A percentile compares a stretch with the other conserved stretches of the same genome.
Evolutionary conservation across 2,329 filamentous ascomycete species (phyloP).

Genomic region (Phyllosticta citriasiana): DNA sequence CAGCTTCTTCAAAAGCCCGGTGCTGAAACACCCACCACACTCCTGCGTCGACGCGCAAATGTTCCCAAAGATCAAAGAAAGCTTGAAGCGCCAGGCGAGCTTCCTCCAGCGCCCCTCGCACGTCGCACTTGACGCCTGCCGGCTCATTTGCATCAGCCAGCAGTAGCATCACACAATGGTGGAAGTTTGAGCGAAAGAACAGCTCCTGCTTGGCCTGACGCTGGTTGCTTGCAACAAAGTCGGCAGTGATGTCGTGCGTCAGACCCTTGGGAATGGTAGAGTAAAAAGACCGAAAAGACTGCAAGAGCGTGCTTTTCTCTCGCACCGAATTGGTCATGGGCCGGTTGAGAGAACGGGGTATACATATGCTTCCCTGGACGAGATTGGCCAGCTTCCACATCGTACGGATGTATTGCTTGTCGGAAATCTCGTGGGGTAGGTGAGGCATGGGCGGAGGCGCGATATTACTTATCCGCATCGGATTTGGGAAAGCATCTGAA

Average conservation of each 20-base stretch:
- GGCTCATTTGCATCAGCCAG: slow-evolving; percentile 59
- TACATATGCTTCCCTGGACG: slow-evolving; percentile 67
- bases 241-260: slow-evolving; percentile 42
- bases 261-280: slow-evolving; percentile 63
- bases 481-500: slow-evolving; percentile 25
- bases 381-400: slow-evolving; percentile 73
- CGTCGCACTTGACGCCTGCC: slow-evolving; percentile 43
- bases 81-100: slow-evolving; percentile 64
- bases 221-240: slow-evolving; percentile 39
- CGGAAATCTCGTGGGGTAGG: slow-evolving; percentile 26
- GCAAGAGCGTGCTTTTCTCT: slow-evolving; percentile 60
- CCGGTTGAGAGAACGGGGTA: slow-evolving; percentile 60
- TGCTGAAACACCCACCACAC: slow-evolving; percentile 85
- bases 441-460: slow-evolving; percentile 26
- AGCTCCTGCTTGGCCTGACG: slow-evolving; percentile 64
- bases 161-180: slow-evolving; percentile 71
- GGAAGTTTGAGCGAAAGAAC: slow-evolving; percentile 73
- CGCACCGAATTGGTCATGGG: slow-evolving; percentile 59
- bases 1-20: slow-evolving; percentile 65
- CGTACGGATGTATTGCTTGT: slow-evolving; percentile 53
- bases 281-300: slow-evolving; percentile 61
- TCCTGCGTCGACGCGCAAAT: slow-evolving; percentile 61
- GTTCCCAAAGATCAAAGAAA: slow-evolving; percentile 62
- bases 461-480: slow-evolving; percentile 43
- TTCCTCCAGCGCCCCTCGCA: slow-evolving; percentile 61